These are phyloP conservation scores for Neofusicoccum cordaticola DNA, from an alignment of 2,329 filamentous ascomycete species.

Conservation along the genomic window DNA sequence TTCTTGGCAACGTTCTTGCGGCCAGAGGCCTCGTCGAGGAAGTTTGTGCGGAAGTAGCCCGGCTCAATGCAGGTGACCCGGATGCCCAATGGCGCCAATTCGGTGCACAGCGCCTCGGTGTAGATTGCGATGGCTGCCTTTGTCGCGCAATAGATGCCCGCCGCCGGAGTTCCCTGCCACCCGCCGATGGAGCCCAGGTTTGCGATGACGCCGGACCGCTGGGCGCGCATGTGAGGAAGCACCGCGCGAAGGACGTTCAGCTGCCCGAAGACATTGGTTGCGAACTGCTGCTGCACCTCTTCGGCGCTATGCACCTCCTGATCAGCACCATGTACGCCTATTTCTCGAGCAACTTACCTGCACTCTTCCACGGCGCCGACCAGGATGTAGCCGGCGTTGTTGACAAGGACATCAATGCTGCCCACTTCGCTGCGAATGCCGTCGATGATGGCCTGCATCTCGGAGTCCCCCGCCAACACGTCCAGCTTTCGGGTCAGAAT, in stretches of 20 bases:
- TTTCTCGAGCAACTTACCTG: background rate
- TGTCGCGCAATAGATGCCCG: conserved; percentile 87
- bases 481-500: conserved; percentile 66
- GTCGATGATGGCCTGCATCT: conserved; percentile 49
- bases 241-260: conserved; percentile 96
- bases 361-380: background rate
- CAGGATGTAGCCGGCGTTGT: conserved; percentile 71
- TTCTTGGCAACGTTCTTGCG: conserved; percentile 23
- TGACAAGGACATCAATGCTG: conserved; percentile 88
- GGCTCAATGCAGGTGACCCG: conserved; percentile 86
- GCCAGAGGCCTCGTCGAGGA: background rate
- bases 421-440: conserved; percentile 72
- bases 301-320: too few species aligned
- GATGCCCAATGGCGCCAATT: conserved; percentile 76
- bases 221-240: conserved; percentile 75
- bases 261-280: conserved; percentile 89
- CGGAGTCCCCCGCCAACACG: conserved; percentile 57
- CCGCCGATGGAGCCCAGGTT: conserved; percentile 94
- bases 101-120: conserved; percentile 76
- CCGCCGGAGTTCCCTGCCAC: conserved; percentile 77
- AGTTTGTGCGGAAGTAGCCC: conserved; percentile 46
- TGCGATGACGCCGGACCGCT: conserved; percentile 85
- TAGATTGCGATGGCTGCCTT: conserved; percentile 86
- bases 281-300: conserved; percentile 78
- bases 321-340: too few species aligned